A percentile compares a stretch with the other conserved stretches of the same genome.
Evolutionary conservation across 176 grass and related monocot genomes (phyloP).

Genomic region (Saccharum spontaneum): DNA sequence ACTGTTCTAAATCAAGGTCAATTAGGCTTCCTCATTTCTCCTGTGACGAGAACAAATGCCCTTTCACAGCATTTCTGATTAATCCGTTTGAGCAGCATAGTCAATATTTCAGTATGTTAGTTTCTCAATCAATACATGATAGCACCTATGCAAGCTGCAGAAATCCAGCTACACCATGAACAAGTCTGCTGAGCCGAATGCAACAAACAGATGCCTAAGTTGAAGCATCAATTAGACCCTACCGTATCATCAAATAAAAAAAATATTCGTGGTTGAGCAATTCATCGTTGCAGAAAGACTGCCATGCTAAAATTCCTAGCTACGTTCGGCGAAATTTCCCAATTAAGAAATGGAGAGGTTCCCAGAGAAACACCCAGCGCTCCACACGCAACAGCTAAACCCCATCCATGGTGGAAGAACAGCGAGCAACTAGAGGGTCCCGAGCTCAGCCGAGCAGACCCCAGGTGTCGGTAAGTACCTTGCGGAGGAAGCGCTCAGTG

Average conservation of each 20-base stretch:
- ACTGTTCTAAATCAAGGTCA: background rate
- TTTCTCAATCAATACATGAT: background rate
- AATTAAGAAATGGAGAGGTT: background rate
- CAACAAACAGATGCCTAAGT: background rate
- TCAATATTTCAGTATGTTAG: background rate
- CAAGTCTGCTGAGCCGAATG: background rate
- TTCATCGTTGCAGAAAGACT: background rate
- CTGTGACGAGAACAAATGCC: background rate
- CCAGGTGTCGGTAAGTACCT: conserved; percentile 46
- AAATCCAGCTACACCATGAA: conserved; percentile 7
- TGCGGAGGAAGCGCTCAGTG: conserved; percentile 87
- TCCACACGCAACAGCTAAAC: conserved; percentile 7
- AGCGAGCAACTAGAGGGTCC: background rate
- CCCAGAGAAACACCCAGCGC: background rate
- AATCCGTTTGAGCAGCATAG: background rate
- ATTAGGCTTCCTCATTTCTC: background rate
- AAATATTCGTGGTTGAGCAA: background rate
- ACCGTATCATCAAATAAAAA: background rate
- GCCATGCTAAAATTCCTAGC: background rate
- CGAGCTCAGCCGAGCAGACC: background rate
- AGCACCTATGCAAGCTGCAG: background rate
- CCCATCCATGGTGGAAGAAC: background rate
- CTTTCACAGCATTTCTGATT: background rate
- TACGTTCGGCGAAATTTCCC: background rate
- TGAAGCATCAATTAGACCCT: background rate